phyloP scores from a whole-genome alignment of 305 asterid species.

The Striga hermonthica region DNA sequence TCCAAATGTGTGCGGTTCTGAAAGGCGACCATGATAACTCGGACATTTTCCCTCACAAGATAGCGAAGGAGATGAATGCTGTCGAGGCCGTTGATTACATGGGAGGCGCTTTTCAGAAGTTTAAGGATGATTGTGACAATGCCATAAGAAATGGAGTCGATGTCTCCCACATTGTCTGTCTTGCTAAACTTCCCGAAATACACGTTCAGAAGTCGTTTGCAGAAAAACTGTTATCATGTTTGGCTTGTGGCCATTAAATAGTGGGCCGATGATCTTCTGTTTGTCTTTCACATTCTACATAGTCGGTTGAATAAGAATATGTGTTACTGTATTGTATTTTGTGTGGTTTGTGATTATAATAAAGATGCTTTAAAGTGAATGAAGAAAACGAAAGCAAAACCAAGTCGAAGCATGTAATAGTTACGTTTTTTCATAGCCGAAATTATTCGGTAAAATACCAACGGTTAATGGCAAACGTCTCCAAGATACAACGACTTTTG shows the following conservation, averaged over 20 bases:
- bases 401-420: too few species aligned
- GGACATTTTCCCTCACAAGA: slow-evolving; percentile 40
- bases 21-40: slow-evolving; percentile 47
- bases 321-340: too few species aligned
- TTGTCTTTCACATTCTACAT: neutral
- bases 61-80: slow-evolving; percentile 52
- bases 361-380: too few species aligned
- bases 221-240: slow-evolving; percentile 45
- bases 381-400: too few species aligned
- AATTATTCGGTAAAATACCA: too few species aligned
- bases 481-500: too few species aligned
- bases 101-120: slow-evolving; percentile 51
- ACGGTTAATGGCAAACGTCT: too few species aligned
- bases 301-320: neutral
- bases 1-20: slow-evolving; percentile 62
- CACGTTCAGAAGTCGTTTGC: slow-evolving; percentile 34
- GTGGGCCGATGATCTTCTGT: too few species aligned
- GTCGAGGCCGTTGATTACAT: slow-evolving; percentile 50
- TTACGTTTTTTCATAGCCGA: too few species aligned
- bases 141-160: slow-evolving; percentile 48
- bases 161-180: slow-evolving; percentile 48
- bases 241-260: slow-evolving; percentile 38
- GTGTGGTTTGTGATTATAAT: too few species aligned
- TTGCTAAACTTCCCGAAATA: slow-evolving; percentile 25
- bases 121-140: slow-evolving; percentile 43